Conservation (phyloP, 179 eudicot species). For the Actinidia polygama region DNA sequence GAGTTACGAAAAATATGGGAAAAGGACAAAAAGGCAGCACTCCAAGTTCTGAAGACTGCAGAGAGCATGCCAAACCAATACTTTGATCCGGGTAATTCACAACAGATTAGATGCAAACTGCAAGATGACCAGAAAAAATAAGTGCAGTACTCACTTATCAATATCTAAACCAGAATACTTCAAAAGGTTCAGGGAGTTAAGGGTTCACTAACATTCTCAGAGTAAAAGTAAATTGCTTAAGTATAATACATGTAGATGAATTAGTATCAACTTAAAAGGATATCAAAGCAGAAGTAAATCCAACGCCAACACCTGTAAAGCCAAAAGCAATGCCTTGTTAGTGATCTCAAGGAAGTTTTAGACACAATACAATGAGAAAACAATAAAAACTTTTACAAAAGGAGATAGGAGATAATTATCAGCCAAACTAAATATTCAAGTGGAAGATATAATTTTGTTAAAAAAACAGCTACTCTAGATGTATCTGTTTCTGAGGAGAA, state of each 20-base stretch:
- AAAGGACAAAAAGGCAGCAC: slow-evolving; percentile 97
- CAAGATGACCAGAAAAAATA: slow-evolving; percentile 5
- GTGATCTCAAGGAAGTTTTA: slow-evolving; percentile 2
- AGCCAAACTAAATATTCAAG: not conserved
- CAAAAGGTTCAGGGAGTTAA: slow-evolving; percentile 89
- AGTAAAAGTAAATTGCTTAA: not conserved
- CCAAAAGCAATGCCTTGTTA: slow-evolving; percentile 25
- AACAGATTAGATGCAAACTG: not conserved
- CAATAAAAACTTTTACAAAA: not conserved
- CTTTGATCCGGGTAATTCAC: slow-evolving; percentile 16
- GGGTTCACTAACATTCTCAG: slow-evolving; percentile 44
- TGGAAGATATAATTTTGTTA: not conserved
- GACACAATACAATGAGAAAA: not conserved
- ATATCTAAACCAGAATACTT: slow-evolving; percentile 99
- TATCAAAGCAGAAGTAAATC: slow-evolving; percentile 96
- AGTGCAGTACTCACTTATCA: slow-evolving; percentile 72
- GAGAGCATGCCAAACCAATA: slow-evolving; percentile 27
- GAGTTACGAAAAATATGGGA: slow-evolving; percentile 98
- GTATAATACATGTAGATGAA: slow-evolving; percentile 11
- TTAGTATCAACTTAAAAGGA: slow-evolving; percentile 58
- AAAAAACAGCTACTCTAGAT: not conserved
- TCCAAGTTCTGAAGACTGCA: slow-evolving; percentile 98
- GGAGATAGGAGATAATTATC: not conserved
- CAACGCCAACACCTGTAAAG: slow-evolving; percentile 94
- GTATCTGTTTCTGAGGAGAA: not conserved